Conservation (phyloP, 129 eudicot genomes). For the Flaveria trinervia region DNA sequence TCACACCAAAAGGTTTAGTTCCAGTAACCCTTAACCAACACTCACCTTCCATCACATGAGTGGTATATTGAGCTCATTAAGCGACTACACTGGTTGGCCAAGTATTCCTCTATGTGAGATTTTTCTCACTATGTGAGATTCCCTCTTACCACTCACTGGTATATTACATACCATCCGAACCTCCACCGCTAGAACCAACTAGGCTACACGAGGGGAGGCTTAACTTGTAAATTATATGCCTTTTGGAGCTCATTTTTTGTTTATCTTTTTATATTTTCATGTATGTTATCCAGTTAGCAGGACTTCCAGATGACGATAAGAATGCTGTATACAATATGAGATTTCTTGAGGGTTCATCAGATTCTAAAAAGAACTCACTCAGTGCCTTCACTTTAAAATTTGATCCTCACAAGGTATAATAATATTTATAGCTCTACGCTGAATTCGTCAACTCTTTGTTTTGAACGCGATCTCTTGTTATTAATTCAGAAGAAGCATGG, state of each 20-base stretch:
- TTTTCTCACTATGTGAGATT: too few species aligned
- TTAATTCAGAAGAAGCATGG: conserved; percentile 63
- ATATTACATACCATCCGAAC: too few species aligned
- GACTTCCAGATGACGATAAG: conserved; percentile 67
- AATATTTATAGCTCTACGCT: background rate
- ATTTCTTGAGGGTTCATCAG: conserved; percentile 68
- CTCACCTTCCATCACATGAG: too few species aligned
- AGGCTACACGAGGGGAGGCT: too few species aligned
- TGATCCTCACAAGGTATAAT: conserved; percentile 65
- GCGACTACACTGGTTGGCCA: too few species aligned
- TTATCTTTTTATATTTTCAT: background rate
- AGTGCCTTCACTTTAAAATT: conserved; percentile 68
- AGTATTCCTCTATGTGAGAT: too few species aligned
- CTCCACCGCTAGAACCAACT: too few species aligned
- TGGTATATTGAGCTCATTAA: too few species aligned
- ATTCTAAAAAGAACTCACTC: conserved; percentile 61
- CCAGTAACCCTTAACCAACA: too few species aligned
- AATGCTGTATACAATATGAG: conserved; percentile 79
- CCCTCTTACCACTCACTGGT: too few species aligned
- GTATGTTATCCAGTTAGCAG: conserved; percentile 57
- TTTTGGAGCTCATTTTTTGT: conserved; percentile 15
- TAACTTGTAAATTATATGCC: background rate
- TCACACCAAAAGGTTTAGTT: too few species aligned
- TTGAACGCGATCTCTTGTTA: background rate
- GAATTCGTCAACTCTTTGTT: background rate